phyloP scores from a whole-genome alignment of 2,329 filamentous ascomycete genomes.

The Trichophyton verrucosum region DNA sequence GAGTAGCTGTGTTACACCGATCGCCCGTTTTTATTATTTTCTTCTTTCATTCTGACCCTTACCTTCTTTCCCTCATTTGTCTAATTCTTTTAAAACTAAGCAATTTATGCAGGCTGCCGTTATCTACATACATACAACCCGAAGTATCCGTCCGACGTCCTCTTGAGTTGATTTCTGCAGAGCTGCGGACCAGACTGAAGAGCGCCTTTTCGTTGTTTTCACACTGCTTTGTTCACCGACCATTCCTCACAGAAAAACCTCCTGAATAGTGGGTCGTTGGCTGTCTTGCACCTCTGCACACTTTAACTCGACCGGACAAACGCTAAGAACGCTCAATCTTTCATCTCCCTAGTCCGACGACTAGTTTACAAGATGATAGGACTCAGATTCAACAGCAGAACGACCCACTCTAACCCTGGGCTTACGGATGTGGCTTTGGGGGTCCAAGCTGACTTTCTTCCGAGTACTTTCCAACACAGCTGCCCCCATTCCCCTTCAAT shows the following conservation, averaged over 20 bases:
- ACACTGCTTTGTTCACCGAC: background rate
- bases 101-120: slow-evolving; percentile 1
- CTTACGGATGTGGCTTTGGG: slow-evolving; percentile 1
- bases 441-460: background rate
- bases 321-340: background rate
- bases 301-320: background rate
- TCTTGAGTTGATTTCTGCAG: background rate
- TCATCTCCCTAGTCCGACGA: background rate
- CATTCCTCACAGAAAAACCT: background rate
- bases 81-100: background rate
- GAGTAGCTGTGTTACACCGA: background rate
- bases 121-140: background rate
- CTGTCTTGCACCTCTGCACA: background rate
- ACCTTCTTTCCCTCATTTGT: background rate
- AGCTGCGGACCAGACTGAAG: background rate
- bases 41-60: background rate
- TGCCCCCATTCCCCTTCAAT: background rate
- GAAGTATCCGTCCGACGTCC: background rate
- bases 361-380: background rate
- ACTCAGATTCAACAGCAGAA: background rate
- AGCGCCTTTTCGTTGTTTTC: background rate
- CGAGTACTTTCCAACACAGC: background rate
- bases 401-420: background rate
- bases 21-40: background rate
- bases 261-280: background rate